phyloP scores from a whole-genome alignment of 106 monocot species.

The Iris macrosiphon region DNA sequence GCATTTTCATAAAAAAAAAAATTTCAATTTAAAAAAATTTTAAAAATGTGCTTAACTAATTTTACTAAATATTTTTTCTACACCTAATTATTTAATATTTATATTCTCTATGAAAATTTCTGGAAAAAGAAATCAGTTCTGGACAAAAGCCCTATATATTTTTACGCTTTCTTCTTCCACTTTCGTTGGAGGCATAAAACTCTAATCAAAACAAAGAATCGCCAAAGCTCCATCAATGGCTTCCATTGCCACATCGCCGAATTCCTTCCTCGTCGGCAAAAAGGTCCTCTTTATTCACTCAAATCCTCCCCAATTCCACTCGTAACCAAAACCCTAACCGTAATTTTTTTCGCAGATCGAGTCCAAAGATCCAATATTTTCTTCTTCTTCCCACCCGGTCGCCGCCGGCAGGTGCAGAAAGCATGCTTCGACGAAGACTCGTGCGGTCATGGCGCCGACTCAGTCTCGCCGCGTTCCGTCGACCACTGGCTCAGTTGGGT shows the following conservation, averaged over 20 bases:
- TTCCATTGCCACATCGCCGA: constrained; percentile 8
- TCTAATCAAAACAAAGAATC: too few relatives aligned
- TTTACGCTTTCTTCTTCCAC: too few relatives aligned
- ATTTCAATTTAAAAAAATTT: too few relatives aligned
- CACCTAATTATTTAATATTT: too few relatives aligned
- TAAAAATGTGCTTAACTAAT: too few relatives aligned
- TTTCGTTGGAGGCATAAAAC: too few relatives aligned
- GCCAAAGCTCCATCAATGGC: constrained; percentile 9
- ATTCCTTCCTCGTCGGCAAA: constrained; percentile 10
- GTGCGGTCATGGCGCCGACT: constrained; percentile 50
- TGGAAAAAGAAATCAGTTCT: too few relatives aligned
- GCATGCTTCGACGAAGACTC: constrained; percentile 14
- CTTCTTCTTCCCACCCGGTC: constrained; percentile 9
- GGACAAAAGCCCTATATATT: too few relatives aligned
- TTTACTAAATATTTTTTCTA: too few relatives aligned
- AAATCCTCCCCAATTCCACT: neutral
- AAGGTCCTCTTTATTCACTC: constrained; percentile 8
- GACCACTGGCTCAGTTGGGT: constrained; percentile 51
- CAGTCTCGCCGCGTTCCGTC: constrained; percentile 29
- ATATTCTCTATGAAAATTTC: too few relatives aligned
- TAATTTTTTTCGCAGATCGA: constrained; percentile 12
- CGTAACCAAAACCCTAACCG: neutral
- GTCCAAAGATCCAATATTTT: neutral
- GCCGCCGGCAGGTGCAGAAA: constrained; percentile 13
- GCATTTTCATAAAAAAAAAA: too few relatives aligned